Conservation (phyloP, 2,329 filamentous ascomycete genomes). For the Ophiocordyceps camponoti-floridani region DNA sequence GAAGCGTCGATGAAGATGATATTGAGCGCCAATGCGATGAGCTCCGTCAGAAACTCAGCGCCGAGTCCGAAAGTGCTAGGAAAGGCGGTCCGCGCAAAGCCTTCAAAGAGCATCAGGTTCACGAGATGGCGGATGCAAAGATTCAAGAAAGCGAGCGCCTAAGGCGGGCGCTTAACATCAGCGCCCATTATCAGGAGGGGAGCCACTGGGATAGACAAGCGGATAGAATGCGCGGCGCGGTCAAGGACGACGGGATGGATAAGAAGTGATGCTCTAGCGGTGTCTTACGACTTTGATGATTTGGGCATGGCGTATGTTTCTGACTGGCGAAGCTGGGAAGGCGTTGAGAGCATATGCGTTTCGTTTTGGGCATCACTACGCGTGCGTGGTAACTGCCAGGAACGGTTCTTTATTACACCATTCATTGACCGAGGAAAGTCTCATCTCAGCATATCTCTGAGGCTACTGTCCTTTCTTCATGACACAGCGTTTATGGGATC, state of each 20-base stretch:
- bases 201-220: conserved; percentile 75
- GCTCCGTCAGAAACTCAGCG: conserved; percentile 21
- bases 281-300: too few relatives aligned
- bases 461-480: too few relatives aligned
- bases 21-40: conserved; percentile 49
- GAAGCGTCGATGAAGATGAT: conserved; percentile 67
- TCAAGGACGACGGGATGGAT: conserved; percentile 3
- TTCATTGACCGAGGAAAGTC: too few relatives aligned
- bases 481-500: too few relatives aligned
- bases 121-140: conserved; percentile 91
- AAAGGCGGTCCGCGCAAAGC: conserved; percentile 23
- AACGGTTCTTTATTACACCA: too few relatives aligned
- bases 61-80: conserved; percentile 17
- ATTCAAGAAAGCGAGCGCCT: conserved; percentile 86
- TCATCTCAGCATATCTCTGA: too few relatives aligned
- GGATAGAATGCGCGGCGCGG: conserved; percentile 36
- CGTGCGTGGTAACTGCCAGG: too few relatives aligned
- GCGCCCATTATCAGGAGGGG: conserved; percentile 70
- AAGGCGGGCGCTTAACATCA: conserved; percentile 71
- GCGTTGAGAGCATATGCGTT: too few relatives aligned
- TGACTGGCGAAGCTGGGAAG: too few relatives aligned
- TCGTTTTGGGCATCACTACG: too few relatives aligned
- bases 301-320: too few relatives aligned
- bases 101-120: conserved; percentile 84
- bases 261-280: neutral